These are phyloP conservation scores for Podosphaera xanthii DNA, from an alignment of 2,329 filamentous ascomycete genomes.

Conservation along the genomic window DNA sequence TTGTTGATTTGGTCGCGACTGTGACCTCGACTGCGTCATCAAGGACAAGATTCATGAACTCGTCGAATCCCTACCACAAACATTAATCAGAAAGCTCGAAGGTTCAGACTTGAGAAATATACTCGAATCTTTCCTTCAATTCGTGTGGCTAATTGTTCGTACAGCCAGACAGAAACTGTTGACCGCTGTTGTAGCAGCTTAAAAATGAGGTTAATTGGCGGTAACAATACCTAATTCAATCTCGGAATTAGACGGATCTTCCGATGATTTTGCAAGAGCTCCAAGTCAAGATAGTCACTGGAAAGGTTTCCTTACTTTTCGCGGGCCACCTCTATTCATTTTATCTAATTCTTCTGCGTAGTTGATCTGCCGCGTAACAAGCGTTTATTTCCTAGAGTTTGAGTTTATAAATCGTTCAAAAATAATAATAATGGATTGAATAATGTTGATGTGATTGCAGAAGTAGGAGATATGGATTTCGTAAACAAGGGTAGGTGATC, in stretches of 20 bases:
- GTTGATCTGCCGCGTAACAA: too few relatives aligned
- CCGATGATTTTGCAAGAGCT: not conserved
- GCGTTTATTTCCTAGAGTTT: too few relatives aligned
- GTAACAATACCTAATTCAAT: constrained; percentile 25
- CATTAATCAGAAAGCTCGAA: constrained; percentile 5
- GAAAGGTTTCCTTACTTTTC: not conserved
- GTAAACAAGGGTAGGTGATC: too few relatives aligned
- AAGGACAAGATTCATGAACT: constrained; percentile 97
- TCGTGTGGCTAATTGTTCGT: constrained; percentile 79
- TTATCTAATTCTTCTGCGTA: not conserved
- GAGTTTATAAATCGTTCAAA: too few relatives aligned
- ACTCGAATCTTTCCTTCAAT: constrained; percentile 95
- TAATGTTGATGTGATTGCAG: too few relatives aligned
- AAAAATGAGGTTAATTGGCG: constrained; percentile 77
- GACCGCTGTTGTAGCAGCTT: constrained; percentile 60
- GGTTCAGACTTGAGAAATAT: constrained; percentile 15
- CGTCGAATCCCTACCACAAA: constrained; percentile 61
- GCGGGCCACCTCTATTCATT: not conserved
- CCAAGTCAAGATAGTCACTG: not conserved
- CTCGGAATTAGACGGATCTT: too few relatives aligned
- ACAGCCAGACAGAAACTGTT: constrained; percentile 86
- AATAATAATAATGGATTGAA: too few relatives aligned
- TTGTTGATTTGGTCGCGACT: constrained; percentile 57
- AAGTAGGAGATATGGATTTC: too few relatives aligned
- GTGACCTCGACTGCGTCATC: constrained; percentile 90